These are phyloP conservation scores for Lachnellula cervina DNA, from an alignment of 2,329 filamentous ascomycete species.

Conservation along the genomic window DNA sequence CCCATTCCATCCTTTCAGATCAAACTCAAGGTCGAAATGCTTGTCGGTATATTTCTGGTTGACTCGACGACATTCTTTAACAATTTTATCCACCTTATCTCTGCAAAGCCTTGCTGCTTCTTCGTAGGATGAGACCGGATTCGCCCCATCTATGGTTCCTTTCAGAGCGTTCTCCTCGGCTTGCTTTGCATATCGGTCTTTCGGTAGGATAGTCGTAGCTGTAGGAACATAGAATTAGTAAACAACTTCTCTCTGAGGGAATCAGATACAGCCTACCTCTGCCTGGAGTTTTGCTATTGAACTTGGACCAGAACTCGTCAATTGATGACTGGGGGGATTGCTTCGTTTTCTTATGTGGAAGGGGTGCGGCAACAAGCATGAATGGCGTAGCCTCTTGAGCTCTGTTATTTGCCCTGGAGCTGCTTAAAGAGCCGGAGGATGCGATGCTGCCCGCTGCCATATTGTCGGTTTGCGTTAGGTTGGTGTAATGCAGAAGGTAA, in stretches of 20 bases:
- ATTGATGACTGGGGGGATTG: slow-evolving; percentile 63
- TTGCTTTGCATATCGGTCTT: slow-evolving; percentile 59
- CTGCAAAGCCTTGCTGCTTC: slow-evolving; percentile 65
- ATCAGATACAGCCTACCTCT: slow-evolving; percentile 45
- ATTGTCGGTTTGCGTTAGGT: background rate
- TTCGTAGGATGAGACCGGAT: slow-evolving; percentile 64
- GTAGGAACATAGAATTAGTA: background rate
- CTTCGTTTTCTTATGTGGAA: slow-evolving; percentile 33
- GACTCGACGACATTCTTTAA: slow-evolving; percentile 63
- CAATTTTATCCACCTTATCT: slow-evolving; percentile 57
- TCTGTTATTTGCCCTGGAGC: background rate
- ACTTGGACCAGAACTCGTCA: slow-evolving; percentile 69
- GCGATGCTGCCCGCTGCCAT: background rate
- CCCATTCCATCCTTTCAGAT: slow-evolving; percentile 54
- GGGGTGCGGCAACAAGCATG: background rate
- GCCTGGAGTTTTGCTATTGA: slow-evolving; percentile 65
- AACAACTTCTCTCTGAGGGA: background rate
- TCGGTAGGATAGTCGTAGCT: slow-evolving; percentile 66
- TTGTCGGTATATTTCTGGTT: slow-evolving; percentile 84
- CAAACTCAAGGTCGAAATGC: slow-evolving; percentile 80
- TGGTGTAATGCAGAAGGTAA: background rate
- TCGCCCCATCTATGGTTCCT: slow-evolving; percentile 49
- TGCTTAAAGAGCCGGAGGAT: background rate
- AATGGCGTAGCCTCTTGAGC: background rate
- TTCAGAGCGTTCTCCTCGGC: slow-evolving; percentile 52